Conservation (phyloP, 441 rosid species). For the Gossypium schwendimanii region DNA sequence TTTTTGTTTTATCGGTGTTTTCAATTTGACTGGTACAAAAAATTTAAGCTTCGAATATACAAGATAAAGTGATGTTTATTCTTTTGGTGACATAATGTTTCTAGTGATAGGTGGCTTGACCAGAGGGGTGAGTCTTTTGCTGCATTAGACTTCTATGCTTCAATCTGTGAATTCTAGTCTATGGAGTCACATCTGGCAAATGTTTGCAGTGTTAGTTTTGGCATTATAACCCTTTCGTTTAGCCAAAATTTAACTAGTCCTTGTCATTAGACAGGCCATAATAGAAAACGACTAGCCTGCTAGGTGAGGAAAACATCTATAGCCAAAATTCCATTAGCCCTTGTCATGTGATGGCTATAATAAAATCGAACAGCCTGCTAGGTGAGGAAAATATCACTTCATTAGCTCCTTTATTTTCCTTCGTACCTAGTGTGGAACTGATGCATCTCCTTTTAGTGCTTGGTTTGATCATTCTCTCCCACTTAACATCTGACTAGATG, state of each 20-base stretch:
- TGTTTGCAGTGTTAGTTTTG: not conserved
- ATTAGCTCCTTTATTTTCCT: not conserved
- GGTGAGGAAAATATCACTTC: not conserved
- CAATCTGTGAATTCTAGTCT: not conserved
- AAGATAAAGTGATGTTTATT: constrained; percentile 5
- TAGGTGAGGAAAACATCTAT: not conserved
- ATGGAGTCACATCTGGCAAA: not conserved
- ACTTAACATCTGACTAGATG: not conserved
- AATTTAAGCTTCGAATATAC: not conserved
- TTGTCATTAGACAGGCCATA: constrained; percentile 2
- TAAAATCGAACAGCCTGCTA: not conserved
- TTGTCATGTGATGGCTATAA: not conserved
- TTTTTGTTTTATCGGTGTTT: not conserved
- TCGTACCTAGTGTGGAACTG: not conserved
- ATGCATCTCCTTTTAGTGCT: not conserved
- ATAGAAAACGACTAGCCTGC: not conserved
- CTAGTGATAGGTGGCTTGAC: not conserved
- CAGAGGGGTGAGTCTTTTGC: not conserved
- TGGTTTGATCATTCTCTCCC: not conserved
- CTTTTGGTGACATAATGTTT: not conserved
- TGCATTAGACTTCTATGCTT: constrained; percentile 2
- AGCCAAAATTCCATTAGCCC: not conserved
- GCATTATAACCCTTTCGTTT: not conserved
- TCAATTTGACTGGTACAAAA: not conserved
- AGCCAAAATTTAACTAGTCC: not conserved